Evolutionary conservation across 78 protist species (phyloP), one percentile per base, ranked within the genome.

Genomic region (Cavenderia fasciculata): DNA sequence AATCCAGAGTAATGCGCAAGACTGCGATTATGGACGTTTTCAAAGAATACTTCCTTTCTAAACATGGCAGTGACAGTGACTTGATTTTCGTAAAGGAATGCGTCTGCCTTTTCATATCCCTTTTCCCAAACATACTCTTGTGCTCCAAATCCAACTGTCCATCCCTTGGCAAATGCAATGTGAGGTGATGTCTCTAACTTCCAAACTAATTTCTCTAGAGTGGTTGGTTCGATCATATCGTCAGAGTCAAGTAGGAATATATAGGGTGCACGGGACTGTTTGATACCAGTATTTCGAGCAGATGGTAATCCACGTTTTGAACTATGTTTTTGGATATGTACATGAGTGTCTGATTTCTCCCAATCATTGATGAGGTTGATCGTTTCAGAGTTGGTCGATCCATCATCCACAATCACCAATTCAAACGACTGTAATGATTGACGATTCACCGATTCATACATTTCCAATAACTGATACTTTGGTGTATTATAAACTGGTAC

Each of bases 191-290:
- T 40, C 19, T 56, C 38, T 11, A 82, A 57, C 25, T 82, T 82
- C 90, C 90, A 82, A 8, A 40, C 23, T 56, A 82, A 27, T 56
- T 82, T 82, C 78, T 82, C 90, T 2, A 82, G 19, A 1, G 79
- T 52, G 0, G 90, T 82, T 47, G 90, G 90, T 44, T 82, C 90
- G 14, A 82, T 14, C 10, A 68, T 14, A 57, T 82, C 90, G 41
- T 82, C 90, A 7, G 74, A 68, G 25, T 82, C 90, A 3, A 82
- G 14, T 19, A 82, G 43, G 57, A 82, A 63, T 19, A 82, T 36
- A 57, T 68, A 82, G 19, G 16, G 31, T 10, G 47, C 90, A 21
- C 36, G 34, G 19, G 61, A 23, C 14, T 68, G 12, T 2, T 16
- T 7, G 4, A 82, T 36, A 18, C 90, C 90, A 18, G 47, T 52